Evolutionary conservation across 768 basidiomycete genomes (phyloP).

Genomic region (Epithele typhae): DNA sequence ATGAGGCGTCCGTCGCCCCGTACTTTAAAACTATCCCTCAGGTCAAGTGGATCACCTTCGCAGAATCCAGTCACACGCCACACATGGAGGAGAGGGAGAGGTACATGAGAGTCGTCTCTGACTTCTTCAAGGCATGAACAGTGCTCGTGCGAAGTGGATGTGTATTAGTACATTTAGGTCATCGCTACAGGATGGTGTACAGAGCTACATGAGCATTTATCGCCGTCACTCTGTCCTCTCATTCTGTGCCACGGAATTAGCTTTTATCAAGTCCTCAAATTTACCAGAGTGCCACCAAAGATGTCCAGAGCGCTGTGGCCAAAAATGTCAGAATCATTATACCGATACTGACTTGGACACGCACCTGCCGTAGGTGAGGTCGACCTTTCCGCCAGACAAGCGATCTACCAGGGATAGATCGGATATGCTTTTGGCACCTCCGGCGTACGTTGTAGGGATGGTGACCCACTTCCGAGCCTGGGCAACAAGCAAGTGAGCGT

Average conservation of each 20-base stretch:
- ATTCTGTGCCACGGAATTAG: too few relatives aligned
- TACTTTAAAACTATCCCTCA: conserved; percentile 24
- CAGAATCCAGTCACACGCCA: conserved; percentile 26
- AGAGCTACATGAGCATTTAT: too few relatives aligned
- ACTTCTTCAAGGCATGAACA: too few relatives aligned
- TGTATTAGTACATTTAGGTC: too few relatives aligned
- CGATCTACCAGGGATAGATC: conserved; percentile 47
- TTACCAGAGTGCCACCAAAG: conserved; percentile 63
- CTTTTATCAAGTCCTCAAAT: conserved; percentile 57
- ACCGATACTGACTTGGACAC: neutral
- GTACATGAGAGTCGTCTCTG: conserved; percentile 23
- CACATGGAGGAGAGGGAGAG: conserved; percentile 26
- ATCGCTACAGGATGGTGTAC: too few relatives aligned
- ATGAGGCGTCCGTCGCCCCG: conserved; percentile 24
- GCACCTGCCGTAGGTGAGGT: conserved; percentile 83
- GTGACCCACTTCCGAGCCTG: conserved; percentile 86
- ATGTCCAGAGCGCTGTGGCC: conserved; percentile 55
- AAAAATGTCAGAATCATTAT: too few relatives aligned
- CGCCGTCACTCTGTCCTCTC: too few relatives aligned
- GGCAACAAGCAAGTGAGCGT: too few relatives aligned
- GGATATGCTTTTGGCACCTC: conserved; percentile 76
- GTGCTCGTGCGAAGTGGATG: too few relatives aligned
- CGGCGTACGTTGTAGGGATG: conserved; percentile 95
- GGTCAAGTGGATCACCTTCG: conserved; percentile 28
- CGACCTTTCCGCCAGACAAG: conserved; percentile 80